Conservation (phyloP, 2,329 filamentous ascomycete species). For the Dothideomycetes sp. region DNA sequence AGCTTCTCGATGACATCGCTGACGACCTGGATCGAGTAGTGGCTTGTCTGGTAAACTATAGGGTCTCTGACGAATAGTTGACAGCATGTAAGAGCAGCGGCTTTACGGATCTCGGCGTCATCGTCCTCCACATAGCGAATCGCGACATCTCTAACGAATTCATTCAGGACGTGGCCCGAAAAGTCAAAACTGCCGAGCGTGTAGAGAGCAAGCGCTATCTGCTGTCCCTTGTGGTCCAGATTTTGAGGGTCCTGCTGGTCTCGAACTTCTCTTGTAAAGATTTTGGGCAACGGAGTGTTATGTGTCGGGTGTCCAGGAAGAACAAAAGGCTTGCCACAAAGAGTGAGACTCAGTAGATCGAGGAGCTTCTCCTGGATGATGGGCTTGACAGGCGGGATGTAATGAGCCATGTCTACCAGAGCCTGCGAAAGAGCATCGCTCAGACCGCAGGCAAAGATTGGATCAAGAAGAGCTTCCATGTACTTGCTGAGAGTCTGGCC, state of each 20-base stretch:
- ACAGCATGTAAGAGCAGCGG: slow-evolving; percentile 91
- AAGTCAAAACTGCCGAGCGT: slow-evolving; percentile 99
- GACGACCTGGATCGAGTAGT: slow-evolving; percentile 93
- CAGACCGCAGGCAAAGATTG: slow-evolving; percentile 92
- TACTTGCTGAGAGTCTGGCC: slow-evolving; percentile 97
- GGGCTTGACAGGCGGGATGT: slow-evolving; percentile 87
- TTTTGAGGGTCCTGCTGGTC: slow-evolving; percentile 77
- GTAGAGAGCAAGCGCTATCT: slow-evolving; percentile 87
- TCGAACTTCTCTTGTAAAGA: slow-evolving; percentile 57
- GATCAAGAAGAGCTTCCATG: slow-evolving; percentile 89
- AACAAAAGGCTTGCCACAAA: slow-evolving; percentile 86
- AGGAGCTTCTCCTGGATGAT: slow-evolving; percentile 89
- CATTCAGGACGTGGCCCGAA: slow-evolving; percentile 81
- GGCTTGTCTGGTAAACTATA: slow-evolving; percentile 95
- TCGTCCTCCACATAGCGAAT: slow-evolving; percentile 98
- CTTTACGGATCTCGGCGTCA: slow-evolving; percentile 84
- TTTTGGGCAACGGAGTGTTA: slow-evolving; percentile 68
- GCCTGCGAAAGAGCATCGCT: slow-evolving; percentile 92
- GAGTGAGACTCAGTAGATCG: slow-evolving; percentile 87
- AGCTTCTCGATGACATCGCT: slow-evolving; percentile 97
- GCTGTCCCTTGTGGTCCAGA: slow-evolving; percentile 70
- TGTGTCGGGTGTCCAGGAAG: slow-evolving; percentile 86
- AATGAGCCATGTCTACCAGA: slow-evolving; percentile 96
- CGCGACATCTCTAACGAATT: slow-evolving; percentile 96
- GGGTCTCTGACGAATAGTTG: slow-evolving; percentile 95